Base-by-base conservation (phyloP, 331 rosid species). In the Malus hybrid region DNA sequence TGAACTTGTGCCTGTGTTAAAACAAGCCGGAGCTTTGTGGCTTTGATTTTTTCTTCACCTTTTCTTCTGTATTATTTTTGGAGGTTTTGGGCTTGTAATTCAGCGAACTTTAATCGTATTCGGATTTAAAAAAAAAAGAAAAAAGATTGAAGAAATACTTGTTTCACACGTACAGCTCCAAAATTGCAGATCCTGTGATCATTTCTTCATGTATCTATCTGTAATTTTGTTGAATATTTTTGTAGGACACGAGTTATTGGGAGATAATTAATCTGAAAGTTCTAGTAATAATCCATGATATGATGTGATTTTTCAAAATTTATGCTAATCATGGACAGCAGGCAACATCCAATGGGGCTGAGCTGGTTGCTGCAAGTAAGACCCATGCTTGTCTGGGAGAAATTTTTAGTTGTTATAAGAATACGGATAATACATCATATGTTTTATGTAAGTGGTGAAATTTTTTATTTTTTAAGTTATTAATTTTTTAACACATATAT, bases 21-120 rank as follows among this genome's bases (percentile, higher is more conserved):
- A 88, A 79, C 86, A 90, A 19, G 98, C 97, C 4, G 98, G 98
- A 11, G 98, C 98, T 80, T 73, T 93, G 76, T 93, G 98, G 98
- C 98, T 93, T 74, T 93, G 88, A 91, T 36, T 11, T 16, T 3
- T 19, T 0, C 4, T 3, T n/a, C 73, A 1, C 13, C 16, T 27
- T 63, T 69, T 13, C 4, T 46, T 34, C 6, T 18, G 29, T 64
- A 61, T 12, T 24, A 5, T 54, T 34, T 36, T 50, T 52, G 11
- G 24, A 14, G 3, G 33, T 18, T 63, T 46, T 5, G 10, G 8
- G 16, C 29, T 39, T 31, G 7, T 44, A 68, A 27, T 65, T 15
- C 22, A 19, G 32, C 31, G 4, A 8, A 8, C 75, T 32, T 55
- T 14, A 52, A 71, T 56, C 46, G 12, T 70, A 61, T 29, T 16